These are phyloP conservation scores for Aethionema arabicum DNA, from an alignment of 345 rosid species.

Conservation along the genomic window DNA sequence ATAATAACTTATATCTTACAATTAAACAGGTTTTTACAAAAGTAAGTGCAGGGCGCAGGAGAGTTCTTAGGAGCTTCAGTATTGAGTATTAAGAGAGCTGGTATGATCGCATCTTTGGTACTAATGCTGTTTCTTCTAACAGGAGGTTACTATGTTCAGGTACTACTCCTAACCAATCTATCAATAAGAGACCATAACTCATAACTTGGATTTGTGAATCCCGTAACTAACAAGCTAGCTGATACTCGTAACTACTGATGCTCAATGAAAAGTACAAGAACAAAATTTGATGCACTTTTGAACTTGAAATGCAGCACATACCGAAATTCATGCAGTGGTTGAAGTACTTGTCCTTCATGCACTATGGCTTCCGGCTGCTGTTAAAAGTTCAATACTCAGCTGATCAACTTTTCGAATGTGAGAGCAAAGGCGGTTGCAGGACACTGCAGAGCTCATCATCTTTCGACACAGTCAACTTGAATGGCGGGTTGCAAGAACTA, in stretches of 20 bases:
- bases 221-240: not conserved
- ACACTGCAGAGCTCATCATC: constrained; percentile 76
- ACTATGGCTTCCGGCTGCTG: constrained; percentile 84
- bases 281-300: not conserved
- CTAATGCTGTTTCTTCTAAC: constrained; percentile 90
- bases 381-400: constrained; percentile 82
- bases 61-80: constrained; percentile 92
- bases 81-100: constrained; percentile 81
- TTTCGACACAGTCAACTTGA: constrained; percentile 67
- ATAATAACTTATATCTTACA: not conserved
- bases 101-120: constrained; percentile 83
- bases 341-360: constrained; percentile 77
- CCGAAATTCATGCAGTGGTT: constrained; percentile 78
- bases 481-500: constrained; percentile 84
- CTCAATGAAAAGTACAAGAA: not conserved
- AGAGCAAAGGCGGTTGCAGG: constrained; percentile 70
- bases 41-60: constrained; percentile 65
- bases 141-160: constrained; percentile 98
- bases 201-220: constrained; percentile 36
- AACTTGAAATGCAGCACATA: constrained; percentile 64
- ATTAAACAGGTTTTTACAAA: constrained; percentile 7
- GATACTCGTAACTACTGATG: not conserved
- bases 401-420: constrained; percentile 68
- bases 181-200: constrained; percentile 34
- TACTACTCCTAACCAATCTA: constrained; percentile 24